Base-by-base conservation (phyloP, 495 filamentous ascomycete species). In the Apodospora peruviana region DNA sequence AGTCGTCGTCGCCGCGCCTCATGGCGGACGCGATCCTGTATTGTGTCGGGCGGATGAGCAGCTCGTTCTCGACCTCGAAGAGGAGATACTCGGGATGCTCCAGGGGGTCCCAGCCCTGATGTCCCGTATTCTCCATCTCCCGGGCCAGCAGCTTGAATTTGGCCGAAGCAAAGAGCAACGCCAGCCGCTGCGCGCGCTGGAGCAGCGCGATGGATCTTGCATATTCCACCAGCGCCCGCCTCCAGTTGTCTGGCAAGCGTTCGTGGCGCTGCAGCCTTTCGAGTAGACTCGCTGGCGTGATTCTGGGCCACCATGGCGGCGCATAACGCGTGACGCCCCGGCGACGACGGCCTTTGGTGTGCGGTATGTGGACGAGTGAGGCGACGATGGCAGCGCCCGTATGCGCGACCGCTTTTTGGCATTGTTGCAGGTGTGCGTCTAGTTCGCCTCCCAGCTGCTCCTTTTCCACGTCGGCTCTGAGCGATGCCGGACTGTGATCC, bases 11-110 rank as follows among this genome's bases (percentile, higher is more conserved):
- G 0, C 83, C 82, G 0, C 41, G 39, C 9, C 71, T 76, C 82
- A 88, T 88, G 41, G 72, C 61, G 3, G 40, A 23, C 0, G 84
- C 80, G 37, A 87, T 80, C 3, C 73, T 51, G 4, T 69, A 62
- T 53, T 90, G 86, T 0, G 80, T 78, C 16, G 69, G 60, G 1
- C 85, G 79, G 27, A 88, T 83, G 10, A 78, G 58, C 17, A 90
- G 66, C 18, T 78, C 72, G 24, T 73, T 77, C 38, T 90, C 85
- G 18, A 86, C 62, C 48, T 87, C 81, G 0, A 90, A 53, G 5
- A 88, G 64, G 1, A 87, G 59, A 51, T 65, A 78, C 23, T 88
- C 83, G 0, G 82, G 76, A 36, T 69, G 65, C 0, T 70, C 45
- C 5, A 56, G n/a, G 0, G 78, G 77, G 29, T 74, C 50, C 76